Conservation (phyloP, 164 flowering plant genomes). For the Stephania yunnanensis region DNA sequence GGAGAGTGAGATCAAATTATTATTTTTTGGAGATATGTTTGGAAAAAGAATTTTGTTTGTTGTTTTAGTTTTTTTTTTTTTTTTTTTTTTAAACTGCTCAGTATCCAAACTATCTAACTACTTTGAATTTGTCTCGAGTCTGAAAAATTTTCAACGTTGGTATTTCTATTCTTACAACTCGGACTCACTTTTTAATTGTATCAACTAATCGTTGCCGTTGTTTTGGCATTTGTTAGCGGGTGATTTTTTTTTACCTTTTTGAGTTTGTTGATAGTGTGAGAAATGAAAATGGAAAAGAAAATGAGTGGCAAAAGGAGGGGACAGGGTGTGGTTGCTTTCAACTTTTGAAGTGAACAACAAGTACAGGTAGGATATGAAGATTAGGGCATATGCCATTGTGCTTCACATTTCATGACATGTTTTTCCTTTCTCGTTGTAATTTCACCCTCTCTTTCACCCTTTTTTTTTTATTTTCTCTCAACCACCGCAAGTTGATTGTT, state of each 20-base stretch:
- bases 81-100: background rate
- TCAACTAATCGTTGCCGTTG: no score
- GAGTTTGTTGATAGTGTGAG: no score
- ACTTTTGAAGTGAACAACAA: constrained; percentile 24
- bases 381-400: constrained; percentile 6
- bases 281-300: constrained; percentile 5
- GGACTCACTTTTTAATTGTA: no score
- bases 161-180: no score
- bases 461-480: constrained; percentile 1
- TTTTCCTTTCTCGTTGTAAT: constrained; percentile 9
- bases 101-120: background rate
- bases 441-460: background rate
- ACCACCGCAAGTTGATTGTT: background rate
- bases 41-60: background rate
- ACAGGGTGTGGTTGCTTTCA: constrained; percentile 55
- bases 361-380: constrained; percentile 7
- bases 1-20: no score
- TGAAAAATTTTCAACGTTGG: no score
- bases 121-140: no score
- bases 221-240: no score
- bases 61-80: background rate
- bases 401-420: constrained; percentile 15
- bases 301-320: constrained; percentile 55
- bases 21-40: no score
- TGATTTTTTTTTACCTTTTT: no score